Evolutionary conservation across 179 eudicot genomes (phyloP).

Genomic region (Vitellaria paradoxa): DNA sequence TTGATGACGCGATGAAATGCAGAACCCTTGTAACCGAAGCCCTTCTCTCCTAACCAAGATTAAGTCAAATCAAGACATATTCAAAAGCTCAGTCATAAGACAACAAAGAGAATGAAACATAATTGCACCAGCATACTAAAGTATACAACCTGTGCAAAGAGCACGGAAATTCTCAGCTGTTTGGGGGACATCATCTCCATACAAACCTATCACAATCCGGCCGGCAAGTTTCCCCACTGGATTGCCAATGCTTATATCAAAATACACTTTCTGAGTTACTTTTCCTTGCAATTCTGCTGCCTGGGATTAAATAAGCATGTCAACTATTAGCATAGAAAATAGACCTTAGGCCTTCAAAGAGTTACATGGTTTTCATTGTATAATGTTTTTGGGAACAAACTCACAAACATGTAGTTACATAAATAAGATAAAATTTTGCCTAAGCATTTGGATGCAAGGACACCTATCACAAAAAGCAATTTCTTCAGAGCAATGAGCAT

Average conservation of each 20-base stretch:
- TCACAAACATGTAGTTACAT: not conserved
- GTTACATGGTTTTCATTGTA: not conserved
- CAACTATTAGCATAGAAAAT: not conserved
- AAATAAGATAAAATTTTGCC: not conserved
- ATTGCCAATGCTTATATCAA: conserved; percentile 89
- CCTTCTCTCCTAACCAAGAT: conserved; percentile 68
- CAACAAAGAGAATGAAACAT: not conserved
- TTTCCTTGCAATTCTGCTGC: conserved; percentile 61
- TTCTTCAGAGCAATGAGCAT: not conserved
- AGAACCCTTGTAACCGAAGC: conserved; percentile 89
- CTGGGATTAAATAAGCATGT: conserved; percentile 29
- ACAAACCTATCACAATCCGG: conserved; percentile 88
- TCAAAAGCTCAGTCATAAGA: not conserved
- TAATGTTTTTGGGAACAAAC: too few relatives aligned
- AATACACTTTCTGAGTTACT: conserved; percentile 74
- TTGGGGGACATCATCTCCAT: conserved; percentile 91
- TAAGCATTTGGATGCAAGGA: not conserved
- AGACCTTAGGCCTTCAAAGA: not conserved
- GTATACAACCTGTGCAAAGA: conserved; percentile 79
- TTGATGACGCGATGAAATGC: conserved; percentile 90
- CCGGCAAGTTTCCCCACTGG: conserved; percentile 85
- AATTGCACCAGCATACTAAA: not conserved
- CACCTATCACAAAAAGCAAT: not conserved
- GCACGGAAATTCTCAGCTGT: conserved; percentile 93
- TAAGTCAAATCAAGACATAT: conserved; percentile 4